Percentiles rank a stretch among this genome's conserved stretches.
phyloP scores from a whole-genome alignment of 2,329 filamentous ascomycete genomes.

The Xylariaceae sp. region DNA sequence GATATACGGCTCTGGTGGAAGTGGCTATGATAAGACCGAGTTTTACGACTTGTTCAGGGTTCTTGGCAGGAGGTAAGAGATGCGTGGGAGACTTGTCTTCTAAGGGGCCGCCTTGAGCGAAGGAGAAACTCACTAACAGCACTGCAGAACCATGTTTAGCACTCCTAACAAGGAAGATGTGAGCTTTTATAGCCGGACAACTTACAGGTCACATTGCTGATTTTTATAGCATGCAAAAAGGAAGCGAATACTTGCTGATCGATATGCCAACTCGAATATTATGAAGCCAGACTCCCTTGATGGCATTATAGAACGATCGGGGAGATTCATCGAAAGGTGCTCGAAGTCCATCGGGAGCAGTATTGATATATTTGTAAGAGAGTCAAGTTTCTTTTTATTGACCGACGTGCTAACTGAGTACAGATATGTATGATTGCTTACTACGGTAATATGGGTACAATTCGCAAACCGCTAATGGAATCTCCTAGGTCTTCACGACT shows the following conservation, averaged over 20 bases:
- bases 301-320: conserved; percentile 61
- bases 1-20: conserved; percentile 64
- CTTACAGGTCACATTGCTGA: conserved; percentile 5
- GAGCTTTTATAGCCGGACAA: conserved; percentile 26
- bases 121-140: conserved; percentile 6
- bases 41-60: conserved; percentile 65
- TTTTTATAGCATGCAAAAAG: conserved; percentile 59
- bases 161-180: conserved; percentile 58
- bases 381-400: background rate
- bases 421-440: conserved; percentile 30
- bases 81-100: background rate
- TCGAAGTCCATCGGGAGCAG: conserved; percentile 45
- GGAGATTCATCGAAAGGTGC: conserved; percentile 58
- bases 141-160: conserved; percentile 60
- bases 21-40: conserved; percentile 66
- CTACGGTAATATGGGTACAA: background rate
- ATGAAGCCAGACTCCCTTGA: conserved; percentile 57
- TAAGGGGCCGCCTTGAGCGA: background rate
- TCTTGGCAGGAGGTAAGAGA: conserved; percentile 55
- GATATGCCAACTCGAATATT: conserved; percentile 70
- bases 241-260: conserved; percentile 65
- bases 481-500: conserved; percentile 58
- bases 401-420: conserved; percentile 12
- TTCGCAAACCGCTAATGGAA: conserved; percentile 17
- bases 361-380: conserved; percentile 64